These are phyloP conservation scores for Chaetomium cochliodes DNA, from an alignment of 495 filamentous ascomycete genomes.

Conservation along the genomic window DNA sequence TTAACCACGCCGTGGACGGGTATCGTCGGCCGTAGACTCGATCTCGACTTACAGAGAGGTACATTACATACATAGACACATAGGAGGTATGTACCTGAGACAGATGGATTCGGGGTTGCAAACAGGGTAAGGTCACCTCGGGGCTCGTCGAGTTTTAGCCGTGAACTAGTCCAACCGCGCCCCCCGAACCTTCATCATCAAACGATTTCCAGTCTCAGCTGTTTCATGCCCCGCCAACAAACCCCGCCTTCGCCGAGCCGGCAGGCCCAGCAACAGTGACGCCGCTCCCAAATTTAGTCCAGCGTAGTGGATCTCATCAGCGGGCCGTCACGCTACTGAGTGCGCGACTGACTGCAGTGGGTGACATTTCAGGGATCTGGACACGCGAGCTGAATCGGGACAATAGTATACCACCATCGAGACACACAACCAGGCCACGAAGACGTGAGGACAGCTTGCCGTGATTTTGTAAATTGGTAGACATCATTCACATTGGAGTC, in stretches of 20 bases:
- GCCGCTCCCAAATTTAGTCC: background rate
- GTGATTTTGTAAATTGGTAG: background rate
- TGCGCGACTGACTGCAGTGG: no score
- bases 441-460: background rate
- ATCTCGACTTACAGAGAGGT: no score
- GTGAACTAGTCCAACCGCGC: background rate
- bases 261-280: background rate
- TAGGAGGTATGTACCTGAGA: no score
- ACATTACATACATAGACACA: no score
- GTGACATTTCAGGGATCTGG: no score
- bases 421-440: background rate
- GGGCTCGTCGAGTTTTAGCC: no score
- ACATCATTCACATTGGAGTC: background rate
- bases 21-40: no score
- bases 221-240: conserved; percentile 15
- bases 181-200: background rate
- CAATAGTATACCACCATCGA: background rate
- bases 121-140: no score
- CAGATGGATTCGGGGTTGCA: no score
- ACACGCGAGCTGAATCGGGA: background rate
- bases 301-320: background rate
- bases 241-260: conserved; percentile 7
- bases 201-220: background rate
- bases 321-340: background rate
- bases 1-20: no score